These are phyloP conservation scores for Starmerella stigmatis DNA, from an alignment of 805 yeast species.

Conservation along the genomic window DNA sequence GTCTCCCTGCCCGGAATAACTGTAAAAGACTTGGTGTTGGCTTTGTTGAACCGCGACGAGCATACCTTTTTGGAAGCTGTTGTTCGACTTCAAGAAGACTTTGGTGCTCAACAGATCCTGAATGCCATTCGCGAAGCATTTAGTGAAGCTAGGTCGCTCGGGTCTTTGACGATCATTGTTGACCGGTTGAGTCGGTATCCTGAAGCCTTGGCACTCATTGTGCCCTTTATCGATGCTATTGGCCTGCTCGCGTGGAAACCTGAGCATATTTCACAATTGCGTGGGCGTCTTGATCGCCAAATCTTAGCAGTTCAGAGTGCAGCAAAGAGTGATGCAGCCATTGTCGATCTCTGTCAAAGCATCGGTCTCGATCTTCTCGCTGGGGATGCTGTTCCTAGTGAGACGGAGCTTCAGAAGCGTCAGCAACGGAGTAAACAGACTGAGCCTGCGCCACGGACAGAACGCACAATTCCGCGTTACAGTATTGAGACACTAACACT, in stretches of 20 bases:
- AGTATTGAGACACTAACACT: constrained; percentile 29
- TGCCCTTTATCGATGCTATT: constrained; percentile 58
- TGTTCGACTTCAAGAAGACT: constrained; percentile 55
- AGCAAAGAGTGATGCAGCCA: constrained; percentile 21
- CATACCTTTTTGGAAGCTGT: constrained; percentile 61
- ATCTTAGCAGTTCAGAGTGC: constrained; percentile 33
- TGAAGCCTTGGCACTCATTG: constrained; percentile 51
- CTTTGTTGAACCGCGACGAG: constrained; percentile 46
- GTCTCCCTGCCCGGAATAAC: constrained; percentile 66
- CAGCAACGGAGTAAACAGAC: constrained; percentile 16
- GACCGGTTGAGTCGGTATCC: constrained; percentile 38
- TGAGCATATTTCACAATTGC: constrained; percentile 40
- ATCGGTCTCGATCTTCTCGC: constrained; percentile 21
- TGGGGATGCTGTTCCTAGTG: background rate
- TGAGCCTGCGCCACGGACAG: constrained; percentile 4
- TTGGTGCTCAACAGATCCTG: constrained; percentile 38
- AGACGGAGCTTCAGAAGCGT: constrained; percentile 21
- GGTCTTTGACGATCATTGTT: constrained; percentile 30
- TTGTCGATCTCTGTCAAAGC: constrained; percentile 26
- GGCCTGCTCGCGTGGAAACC: constrained; percentile 59
- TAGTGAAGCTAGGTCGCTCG: constrained; percentile 14
- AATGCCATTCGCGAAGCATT: constrained; percentile 26
- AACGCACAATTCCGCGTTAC: constrained; percentile 25
- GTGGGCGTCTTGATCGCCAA: constrained; percentile 38
- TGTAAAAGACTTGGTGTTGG: constrained; percentile 50